phyloP scores from a whole-genome alignment of 2,329 filamentous ascomycete genomes.

The Emmonsiellopsis sp. region DNA sequence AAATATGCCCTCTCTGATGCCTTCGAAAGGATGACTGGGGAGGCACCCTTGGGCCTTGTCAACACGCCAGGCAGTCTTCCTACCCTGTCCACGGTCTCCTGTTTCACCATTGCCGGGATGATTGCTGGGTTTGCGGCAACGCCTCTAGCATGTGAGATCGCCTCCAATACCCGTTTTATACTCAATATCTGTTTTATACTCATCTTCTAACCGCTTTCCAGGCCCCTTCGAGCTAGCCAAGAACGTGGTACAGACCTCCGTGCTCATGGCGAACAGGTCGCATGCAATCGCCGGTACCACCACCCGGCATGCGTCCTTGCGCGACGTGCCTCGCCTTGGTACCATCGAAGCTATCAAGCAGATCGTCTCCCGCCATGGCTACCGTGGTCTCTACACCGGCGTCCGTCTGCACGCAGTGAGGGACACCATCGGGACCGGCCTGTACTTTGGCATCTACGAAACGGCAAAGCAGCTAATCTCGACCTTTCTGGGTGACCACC shows the following conservation, averaged over 20 bases:
- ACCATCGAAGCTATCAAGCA: conserved; percentile 35
- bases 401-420: conserved; percentile 37
- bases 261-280: conserved; percentile 35
- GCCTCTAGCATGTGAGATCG: conserved; percentile 37
- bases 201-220: conserved; percentile 12
- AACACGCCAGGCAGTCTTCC: conserved; percentile 35
- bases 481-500: conserved; percentile 35
- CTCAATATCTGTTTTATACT: too few species aligned
- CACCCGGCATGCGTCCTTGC: conserved; percentile 24
- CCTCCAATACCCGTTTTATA: not conserved
- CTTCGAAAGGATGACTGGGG: conserved; percentile 32
- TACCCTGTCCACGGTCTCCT: conserved; percentile 31
- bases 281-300: conserved; percentile 25
- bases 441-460: conserved; percentile 41
- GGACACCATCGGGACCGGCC: conserved; percentile 37
- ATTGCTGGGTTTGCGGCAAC: conserved; percentile 33
- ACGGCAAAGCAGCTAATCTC: conserved; percentile 38
- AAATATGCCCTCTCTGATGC: conserved; percentile 34
- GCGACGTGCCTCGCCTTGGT: conserved; percentile 30
- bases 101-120: conserved; percentile 35
- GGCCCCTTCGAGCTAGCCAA: conserved; percentile 41
- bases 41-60: conserved; percentile 31
- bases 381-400: conserved; percentile 37
- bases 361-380: conserved; percentile 35
- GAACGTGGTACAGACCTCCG: conserved; percentile 41